A percentile compares a stretch with the other conserved stretches of the same genome.
phyloP scores from a whole-genome alignment of 2,329 filamentous ascomycete species.

The Cladosporium sp. region DNA sequence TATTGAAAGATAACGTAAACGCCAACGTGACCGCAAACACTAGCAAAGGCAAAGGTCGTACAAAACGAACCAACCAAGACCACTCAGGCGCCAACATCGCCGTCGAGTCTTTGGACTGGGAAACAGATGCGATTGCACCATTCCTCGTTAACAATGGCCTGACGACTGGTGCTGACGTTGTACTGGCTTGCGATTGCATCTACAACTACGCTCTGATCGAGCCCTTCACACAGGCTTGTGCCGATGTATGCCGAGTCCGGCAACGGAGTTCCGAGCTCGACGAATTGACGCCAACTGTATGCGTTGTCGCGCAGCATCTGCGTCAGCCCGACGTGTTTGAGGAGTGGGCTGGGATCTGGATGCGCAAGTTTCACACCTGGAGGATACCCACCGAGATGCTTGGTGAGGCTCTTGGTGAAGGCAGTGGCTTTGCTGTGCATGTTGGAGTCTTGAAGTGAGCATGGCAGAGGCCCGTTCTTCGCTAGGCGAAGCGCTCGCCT shows the following conservation, averaged over 20 bases:
- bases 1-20: constrained; percentile 74
- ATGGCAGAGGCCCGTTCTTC: neutral
- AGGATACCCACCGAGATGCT: constrained; percentile 67
- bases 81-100: constrained; percentile 23
- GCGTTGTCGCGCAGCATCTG: constrained; percentile 85
- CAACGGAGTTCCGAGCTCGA: neutral
- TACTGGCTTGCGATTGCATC: constrained; percentile 90
- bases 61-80: constrained; percentile 1
- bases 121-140: constrained; percentile 53
- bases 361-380: constrained; percentile 70
- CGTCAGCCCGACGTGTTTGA: constrained; percentile 83
- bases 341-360: constrained; percentile 71
- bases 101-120: constrained; percentile 71
- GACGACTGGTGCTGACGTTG: constrained; percentile 44
- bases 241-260: constrained; percentile 68
- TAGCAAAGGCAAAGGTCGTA: neutral
- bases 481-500: neutral
- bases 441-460: constrained; percentile 59
- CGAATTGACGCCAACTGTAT: constrained; percentile 61
- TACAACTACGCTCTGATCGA: constrained; percentile 86
- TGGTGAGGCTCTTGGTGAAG: constrained; percentile 58
- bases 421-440: constrained; percentile 80
- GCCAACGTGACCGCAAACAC: constrained; percentile 52
- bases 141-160: constrained; percentile 53
- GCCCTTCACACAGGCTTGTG: constrained; percentile 74